Conservation (phyloP, 106 monocot species). For the Dendrobium catenatum region DNA sequence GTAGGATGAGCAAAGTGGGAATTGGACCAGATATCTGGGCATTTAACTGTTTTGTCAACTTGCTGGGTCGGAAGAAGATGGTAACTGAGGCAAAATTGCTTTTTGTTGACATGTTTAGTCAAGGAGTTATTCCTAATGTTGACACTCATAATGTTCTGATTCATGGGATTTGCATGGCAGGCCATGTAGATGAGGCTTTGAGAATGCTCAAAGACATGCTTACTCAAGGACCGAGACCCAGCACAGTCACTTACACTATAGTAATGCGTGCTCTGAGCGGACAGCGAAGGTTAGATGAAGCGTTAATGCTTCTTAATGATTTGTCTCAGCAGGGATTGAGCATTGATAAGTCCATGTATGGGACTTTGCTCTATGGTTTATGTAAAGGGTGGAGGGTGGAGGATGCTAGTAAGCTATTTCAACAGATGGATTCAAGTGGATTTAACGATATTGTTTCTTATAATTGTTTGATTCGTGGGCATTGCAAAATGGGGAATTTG, state of each 20-base stretch:
- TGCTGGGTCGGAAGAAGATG: slow-evolving; percentile 16
- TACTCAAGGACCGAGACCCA: slow-evolving; percentile 7
- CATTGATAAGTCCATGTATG: slow-evolving; percentile 13
- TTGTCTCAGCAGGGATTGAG: slow-evolving; percentile 9
- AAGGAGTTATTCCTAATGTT: slow-evolving; percentile 19
- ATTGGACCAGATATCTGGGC: slow-evolving; percentile 17
- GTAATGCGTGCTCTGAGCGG: slow-evolving; percentile 15
- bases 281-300: slow-evolving; percentile 18
- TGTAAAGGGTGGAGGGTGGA: slow-evolving; percentile 17
- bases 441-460: slow-evolving; percentile 22
- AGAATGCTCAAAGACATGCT: slow-evolving; percentile 15
- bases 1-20: slow-evolving; percentile 22
- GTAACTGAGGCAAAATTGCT: slow-evolving; percentile 13
- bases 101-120: slow-evolving; percentile 23
- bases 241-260: slow-evolving; percentile 3
- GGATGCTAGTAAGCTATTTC: slow-evolving; percentile 13
- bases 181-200: slow-evolving; percentile 8
- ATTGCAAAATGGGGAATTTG: slow-evolving; percentile 21
- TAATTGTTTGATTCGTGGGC: slow-evolving; percentile 23
- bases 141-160: slow-evolving; percentile 22
- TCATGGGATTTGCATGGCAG: slow-evolving; percentile 13
- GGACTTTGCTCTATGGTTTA: slow-evolving; percentile 17
- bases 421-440: slow-evolving; percentile 9
- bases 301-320: slow-evolving; percentile 9
- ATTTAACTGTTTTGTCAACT: slow-evolving; percentile 13